Conservation (phyloP, 192 early-diverging fungal genomes). For the Phycomyces blakesleeanus region DNA sequence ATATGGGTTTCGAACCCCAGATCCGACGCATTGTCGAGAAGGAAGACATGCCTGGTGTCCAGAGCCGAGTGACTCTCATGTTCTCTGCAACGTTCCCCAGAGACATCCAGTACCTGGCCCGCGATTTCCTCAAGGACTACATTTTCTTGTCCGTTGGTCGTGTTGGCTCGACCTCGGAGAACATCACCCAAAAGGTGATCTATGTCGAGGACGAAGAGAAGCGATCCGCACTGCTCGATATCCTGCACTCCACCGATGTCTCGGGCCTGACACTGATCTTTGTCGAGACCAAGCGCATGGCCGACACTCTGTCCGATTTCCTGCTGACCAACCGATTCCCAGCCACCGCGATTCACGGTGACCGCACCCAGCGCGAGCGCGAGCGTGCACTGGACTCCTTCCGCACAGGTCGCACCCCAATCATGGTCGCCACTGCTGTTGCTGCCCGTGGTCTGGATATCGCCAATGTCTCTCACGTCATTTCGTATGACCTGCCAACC, state of each 20-base stretch:
- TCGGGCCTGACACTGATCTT: slow-evolving; percentile 85
- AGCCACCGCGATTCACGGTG: slow-evolving; percentile 97
- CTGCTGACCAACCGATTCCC: slow-evolving; percentile 73
- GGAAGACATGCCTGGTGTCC: slow-evolving; percentile 68
- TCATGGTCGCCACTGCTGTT: slow-evolving; percentile 97
- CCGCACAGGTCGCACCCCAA: slow-evolving; percentile 71
- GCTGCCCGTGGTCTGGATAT: slow-evolving; percentile 93
- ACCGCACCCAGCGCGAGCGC: slow-evolving; percentile 92
- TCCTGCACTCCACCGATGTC: slow-evolving; percentile 55
- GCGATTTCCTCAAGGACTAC: slow-evolving; percentile 81
- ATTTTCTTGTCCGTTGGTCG: slow-evolving; percentile 89
- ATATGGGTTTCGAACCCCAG: slow-evolving; percentile 91
- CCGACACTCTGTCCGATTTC: slow-evolving; percentile 84
- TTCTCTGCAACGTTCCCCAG: slow-evolving; percentile 93
- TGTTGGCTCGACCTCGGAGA: slow-evolving; percentile 92
- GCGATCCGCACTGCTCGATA: slow-evolving; percentile 81
- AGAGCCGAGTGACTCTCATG: slow-evolving; percentile 92
- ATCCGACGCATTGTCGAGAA: slow-evolving; percentile 85
- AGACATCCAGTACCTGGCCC: slow-evolving; percentile 80
- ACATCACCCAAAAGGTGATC: slow-evolving; percentile 91
- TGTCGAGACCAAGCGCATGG: slow-evolving; percentile 94
- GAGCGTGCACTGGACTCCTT: slow-evolving; percentile 88
- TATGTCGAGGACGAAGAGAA: slow-evolving; percentile 96
- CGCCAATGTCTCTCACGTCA: slow-evolving; percentile 78
- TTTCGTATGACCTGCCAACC: slow-evolving; percentile 94